These are phyloP conservation scores for Rhododendron kiyosumense DNA, from an alignment of 148 eudicot genomes.

Conservation along the genomic window DNA sequence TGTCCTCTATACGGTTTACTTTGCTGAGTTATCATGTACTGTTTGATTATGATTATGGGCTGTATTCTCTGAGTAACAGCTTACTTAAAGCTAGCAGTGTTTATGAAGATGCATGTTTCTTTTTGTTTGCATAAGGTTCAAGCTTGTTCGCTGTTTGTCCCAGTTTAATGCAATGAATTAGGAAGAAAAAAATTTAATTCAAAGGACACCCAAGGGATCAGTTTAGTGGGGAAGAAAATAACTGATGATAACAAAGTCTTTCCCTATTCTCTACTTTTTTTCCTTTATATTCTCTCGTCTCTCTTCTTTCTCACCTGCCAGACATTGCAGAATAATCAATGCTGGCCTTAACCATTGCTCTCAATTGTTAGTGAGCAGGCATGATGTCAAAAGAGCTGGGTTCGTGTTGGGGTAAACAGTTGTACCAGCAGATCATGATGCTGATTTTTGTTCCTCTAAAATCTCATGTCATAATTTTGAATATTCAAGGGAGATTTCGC, in stretches of 20 bases:
- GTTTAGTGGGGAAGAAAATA: not conserved
- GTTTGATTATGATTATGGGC: not conserved
- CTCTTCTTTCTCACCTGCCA: not conserved
- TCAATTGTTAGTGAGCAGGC: not conserved
- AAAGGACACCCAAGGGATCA: not conserved
- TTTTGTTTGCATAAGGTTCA: not conserved
- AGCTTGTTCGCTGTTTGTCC: not conserved
- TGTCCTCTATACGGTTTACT: not conserved
- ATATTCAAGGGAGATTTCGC: not conserved
- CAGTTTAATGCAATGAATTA: not conserved
- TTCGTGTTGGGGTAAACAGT: not conserved
- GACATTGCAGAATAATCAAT: not conserved
- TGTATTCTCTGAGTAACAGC: not conserved
- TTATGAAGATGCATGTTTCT: not conserved
- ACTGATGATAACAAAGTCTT: not conserved
- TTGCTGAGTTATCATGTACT: not conserved
- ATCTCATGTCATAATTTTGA: not conserved
- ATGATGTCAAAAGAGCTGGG: not conserved
- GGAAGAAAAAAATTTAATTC: not conserved
- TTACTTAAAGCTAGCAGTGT: not conserved
- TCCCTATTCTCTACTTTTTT: not conserved
- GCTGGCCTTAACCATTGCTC: not conserved
- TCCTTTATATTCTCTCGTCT: not conserved
- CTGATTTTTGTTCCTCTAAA: not conserved
- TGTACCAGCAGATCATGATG: not conserved